Evolutionary conservation across 768 basidiomycete genomes (phyloP).

Genomic region (Cantharellus anzutake): DNA sequence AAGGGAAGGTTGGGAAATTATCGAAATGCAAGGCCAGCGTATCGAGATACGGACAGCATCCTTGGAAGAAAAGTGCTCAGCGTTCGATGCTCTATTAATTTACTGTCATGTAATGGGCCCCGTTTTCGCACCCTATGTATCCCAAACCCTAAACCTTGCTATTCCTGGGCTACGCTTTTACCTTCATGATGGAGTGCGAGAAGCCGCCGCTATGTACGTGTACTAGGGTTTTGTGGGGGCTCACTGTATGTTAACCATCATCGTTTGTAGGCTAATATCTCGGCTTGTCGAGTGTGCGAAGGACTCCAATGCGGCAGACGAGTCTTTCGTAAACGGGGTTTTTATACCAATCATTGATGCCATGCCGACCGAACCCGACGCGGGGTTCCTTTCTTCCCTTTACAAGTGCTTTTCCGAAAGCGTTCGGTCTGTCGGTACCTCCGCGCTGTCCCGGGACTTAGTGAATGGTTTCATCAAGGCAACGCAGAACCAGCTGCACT

Average conservation of each 20-base stretch:
- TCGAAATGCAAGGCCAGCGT: conserved; percentile 56
- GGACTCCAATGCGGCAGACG: conserved; percentile 39
- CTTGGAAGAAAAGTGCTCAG: conserved; percentile 68
- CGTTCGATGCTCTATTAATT: conserved; percentile 71
- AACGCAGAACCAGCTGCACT: conserved; percentile 49
- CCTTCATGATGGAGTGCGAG: conserved; percentile 72
- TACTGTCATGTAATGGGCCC: conserved; percentile 51
- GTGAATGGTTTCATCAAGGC: conserved; percentile 41
- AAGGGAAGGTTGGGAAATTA: conserved; percentile 61
- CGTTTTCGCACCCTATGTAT: conserved; percentile 51
- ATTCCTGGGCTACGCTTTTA: conserved; percentile 54
- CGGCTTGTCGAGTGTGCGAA: conserved; percentile 53
- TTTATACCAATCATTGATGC: conserved; percentile 45
- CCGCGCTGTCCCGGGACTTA: conserved; percentile 30
- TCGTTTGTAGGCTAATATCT: conserved; percentile 38
- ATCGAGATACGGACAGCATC: conserved; percentile 62
- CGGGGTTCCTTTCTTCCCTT: conserved; percentile 59
- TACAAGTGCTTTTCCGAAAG: conserved; percentile 50
- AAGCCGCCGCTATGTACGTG: conserved; percentile 52
- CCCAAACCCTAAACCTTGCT: conserved; percentile 51
- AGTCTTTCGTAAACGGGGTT: conserved; percentile 47
- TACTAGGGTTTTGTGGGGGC: background rate
- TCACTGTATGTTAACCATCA: background rate
- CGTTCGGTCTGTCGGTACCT: conserved; percentile 23
- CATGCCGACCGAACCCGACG: conserved; percentile 47